Evolutionary conservation across 768 basidiomycete genomes (phyloP), one percentile per base, ranked within the genome.

Genomic region (Amanita inopinata): DNA sequence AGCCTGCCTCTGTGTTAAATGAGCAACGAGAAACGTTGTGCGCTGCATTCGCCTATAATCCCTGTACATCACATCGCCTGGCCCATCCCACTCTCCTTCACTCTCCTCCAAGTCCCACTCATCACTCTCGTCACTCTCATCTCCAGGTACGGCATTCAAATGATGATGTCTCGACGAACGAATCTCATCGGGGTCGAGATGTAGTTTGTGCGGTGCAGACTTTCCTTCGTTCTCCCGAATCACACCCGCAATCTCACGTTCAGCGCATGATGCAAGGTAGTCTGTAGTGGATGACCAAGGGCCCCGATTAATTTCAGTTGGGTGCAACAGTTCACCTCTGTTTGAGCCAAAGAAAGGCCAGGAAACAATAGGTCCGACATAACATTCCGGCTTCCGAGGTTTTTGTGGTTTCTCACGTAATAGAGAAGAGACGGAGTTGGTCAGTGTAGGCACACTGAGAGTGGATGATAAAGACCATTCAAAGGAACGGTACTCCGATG

Each of bases 321-420:
- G 79, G 50, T 83, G 81, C 2, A 59, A 50, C 17, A 86, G 70
- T 45, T 84, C 80, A 23, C 87, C 87, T 30, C 88, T 72, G 49
- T 81, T 78, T 3, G 84, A 82, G 34, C 87, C 87, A 56, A 91
- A 91, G 69, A 90, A 91, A 1, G 87, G 83, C 87, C 88, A 91
- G 2, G 86, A 88, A 38, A 90, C 75, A 53, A 91, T 90, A 5
- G 83, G 82, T 3, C 87, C 87, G 33, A 89, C 67, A 38, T 80
- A 74, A 58, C 71, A 75, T 38, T 71, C 64, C 25, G 18, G 48
- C 34, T 46, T 25, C 37, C 27, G n/a, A 39, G 47, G 34, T 52
- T 23, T 8, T 50, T 50, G 27, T 45, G 60, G 44, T 43, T 51
- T 33, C 47, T 47, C 34, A 48, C 51, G 47, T 33, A 51, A 8